Conservation (phyloP, 768 basidiomycete species). For the Fomitopsis serialis region DNA sequence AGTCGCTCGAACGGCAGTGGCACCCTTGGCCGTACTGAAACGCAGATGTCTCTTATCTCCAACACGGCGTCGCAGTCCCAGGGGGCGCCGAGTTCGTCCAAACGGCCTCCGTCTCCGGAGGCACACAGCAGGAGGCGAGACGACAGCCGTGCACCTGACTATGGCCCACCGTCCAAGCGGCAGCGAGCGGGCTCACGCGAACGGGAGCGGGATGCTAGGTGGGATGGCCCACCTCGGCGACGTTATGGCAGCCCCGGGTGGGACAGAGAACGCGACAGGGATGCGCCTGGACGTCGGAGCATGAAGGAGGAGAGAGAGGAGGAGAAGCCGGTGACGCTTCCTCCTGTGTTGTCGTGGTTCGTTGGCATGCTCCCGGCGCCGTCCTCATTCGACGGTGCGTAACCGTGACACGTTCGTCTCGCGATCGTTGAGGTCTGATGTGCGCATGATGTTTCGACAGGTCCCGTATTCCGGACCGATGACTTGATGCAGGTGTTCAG, state of each 20-base stretch:
- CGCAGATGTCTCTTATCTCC: slow-evolving; percentile 26
- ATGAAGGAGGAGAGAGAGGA: slow-evolving; percentile 40
- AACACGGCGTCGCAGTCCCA: slow-evolving; percentile 11
- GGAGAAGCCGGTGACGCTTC: slow-evolving; percentile 34
- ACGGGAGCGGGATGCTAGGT: slow-evolving; percentile 43
- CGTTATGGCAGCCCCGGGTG: slow-evolving; percentile 40
- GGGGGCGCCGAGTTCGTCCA: slow-evolving; percentile 22
- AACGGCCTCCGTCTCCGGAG: slow-evolving; percentile 28
- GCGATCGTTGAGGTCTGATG: neutral
- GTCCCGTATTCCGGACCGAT: slow-evolving; percentile 86
- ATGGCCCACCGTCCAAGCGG: slow-evolving; percentile 37
- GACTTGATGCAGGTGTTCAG: slow-evolving; percentile 84
- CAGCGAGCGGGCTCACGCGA: slow-evolving; percentile 44
- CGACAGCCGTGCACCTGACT: slow-evolving; percentile 32
- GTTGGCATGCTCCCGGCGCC: slow-evolving; percentile 72
- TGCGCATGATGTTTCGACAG: slow-evolving; percentile 33
- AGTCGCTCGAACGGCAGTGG: slow-evolving; percentile 13
- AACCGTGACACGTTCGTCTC: slow-evolving; percentile 4
- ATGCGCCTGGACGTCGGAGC: slow-evolving; percentile 31
- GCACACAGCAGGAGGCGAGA: slow-evolving; percentile 36
- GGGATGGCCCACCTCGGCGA: slow-evolving; percentile 30
- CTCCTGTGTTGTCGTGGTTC: slow-evolving; percentile 73
- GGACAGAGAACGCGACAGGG: slow-evolving; percentile 43
- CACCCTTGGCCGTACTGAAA: slow-evolving; percentile 31
- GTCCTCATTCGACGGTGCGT: slow-evolving; percentile 78